A percentile compares a stretch with the other conserved stretches of the same genome.
Conservation (phyloP, 1,284 basidiomycete species). For the Inonotus hispidus region DNA sequence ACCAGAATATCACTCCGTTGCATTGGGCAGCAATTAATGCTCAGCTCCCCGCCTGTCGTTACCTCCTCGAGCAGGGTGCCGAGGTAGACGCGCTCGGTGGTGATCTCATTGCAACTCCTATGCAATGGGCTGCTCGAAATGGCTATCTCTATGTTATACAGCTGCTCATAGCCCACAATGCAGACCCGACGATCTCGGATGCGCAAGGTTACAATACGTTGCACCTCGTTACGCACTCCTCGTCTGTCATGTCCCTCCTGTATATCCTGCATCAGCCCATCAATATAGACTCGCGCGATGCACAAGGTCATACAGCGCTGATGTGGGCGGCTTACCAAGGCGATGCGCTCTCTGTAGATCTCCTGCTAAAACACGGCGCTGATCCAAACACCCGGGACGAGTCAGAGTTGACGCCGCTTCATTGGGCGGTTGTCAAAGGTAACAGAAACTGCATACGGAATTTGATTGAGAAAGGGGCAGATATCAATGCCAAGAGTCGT, state of each 20-base stretch:
- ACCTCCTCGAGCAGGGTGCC: slow-evolving; percentile 89
- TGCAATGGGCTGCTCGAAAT: slow-evolving; percentile 97
- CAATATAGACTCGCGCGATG: slow-evolving; percentile 82
- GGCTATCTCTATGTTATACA: slow-evolving; percentile 95
- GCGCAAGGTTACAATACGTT: slow-evolving; percentile 96
- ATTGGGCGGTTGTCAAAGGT: slow-evolving; percentile 99
- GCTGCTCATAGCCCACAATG: slow-evolving; percentile 81
- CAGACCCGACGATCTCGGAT: slow-evolving; percentile 89
- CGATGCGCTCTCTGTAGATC: slow-evolving; percentile 90
- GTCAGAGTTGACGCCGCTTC: slow-evolving; percentile 82
- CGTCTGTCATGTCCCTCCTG: slow-evolving; percentile 88
- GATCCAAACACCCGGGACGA: slow-evolving; percentile 74
- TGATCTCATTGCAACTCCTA: slow-evolving; percentile 90
- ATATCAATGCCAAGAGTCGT: slow-evolving; percentile 76
- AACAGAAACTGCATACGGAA: slow-evolving; percentile 83
- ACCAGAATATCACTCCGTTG: slow-evolving; percentile 89
- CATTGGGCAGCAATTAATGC: slow-evolving; percentile 98
- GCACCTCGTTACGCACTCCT: slow-evolving; percentile 93
- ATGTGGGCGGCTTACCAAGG: slow-evolving; percentile 99
- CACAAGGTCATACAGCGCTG: slow-evolving; percentile 90
- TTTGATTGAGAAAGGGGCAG: slow-evolving; percentile 81
- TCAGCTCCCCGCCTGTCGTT: slow-evolving; percentile 72
- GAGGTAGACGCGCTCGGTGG: slow-evolving; percentile 93
- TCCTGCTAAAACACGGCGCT: slow-evolving; percentile 87
- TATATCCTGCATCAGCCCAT: slow-evolving; percentile 92